phyloP scores from a whole-genome alignment of 2,329 filamentous ascomycete genomes.

The Fusarium nurragi region DNA sequence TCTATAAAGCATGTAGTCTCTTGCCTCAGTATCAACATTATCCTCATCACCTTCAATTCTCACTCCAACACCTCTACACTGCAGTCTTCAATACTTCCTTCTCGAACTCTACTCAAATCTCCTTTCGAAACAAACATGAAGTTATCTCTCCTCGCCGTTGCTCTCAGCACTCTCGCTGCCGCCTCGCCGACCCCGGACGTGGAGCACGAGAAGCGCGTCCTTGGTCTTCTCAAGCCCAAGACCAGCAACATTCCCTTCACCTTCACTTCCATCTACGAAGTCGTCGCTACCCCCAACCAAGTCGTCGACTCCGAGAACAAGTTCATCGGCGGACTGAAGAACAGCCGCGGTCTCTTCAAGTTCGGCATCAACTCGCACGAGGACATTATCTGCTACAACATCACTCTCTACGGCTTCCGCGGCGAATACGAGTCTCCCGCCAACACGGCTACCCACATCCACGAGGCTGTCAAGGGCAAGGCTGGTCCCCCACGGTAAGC shows the following conservation, averaged over 20 bases:
- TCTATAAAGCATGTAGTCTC: slow-evolving; percentile 24
- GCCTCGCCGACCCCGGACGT: slow-evolving; percentile 38
- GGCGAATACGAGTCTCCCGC: slow-evolving; percentile 62
- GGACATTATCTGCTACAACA: slow-evolving; percentile 59
- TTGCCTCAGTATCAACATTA: neutral
- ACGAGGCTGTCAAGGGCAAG: slow-evolving; percentile 57
- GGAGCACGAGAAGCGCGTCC: slow-evolving; percentile 31
- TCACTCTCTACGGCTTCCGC: slow-evolving; percentile 59
- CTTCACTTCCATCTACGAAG: slow-evolving; percentile 61
- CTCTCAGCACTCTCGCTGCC: slow-evolving; percentile 36
- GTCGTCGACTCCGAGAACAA: slow-evolving; percentile 56
- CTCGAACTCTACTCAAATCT: neutral
- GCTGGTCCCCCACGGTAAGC: slow-evolving; percentile 59
- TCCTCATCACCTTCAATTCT: slow-evolving; percentile 3
- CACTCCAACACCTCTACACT: neutral
- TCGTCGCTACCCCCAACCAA: slow-evolving; percentile 59
- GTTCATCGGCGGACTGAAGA: slow-evolving; percentile 53
- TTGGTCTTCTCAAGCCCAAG: slow-evolving; percentile 34
- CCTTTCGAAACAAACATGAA: slow-evolving; percentile 37
- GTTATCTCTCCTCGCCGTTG: slow-evolving; percentile 33
- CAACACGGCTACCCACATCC: slow-evolving; percentile 64
- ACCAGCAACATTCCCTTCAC: slow-evolving; percentile 39
- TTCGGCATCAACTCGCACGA: slow-evolving; percentile 61
- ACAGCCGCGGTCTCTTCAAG: slow-evolving; percentile 59
- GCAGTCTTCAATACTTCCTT: neutral